Conservation (phyloP, 345 rosid species). For the Erysimum cheiranthoides region DNA sequence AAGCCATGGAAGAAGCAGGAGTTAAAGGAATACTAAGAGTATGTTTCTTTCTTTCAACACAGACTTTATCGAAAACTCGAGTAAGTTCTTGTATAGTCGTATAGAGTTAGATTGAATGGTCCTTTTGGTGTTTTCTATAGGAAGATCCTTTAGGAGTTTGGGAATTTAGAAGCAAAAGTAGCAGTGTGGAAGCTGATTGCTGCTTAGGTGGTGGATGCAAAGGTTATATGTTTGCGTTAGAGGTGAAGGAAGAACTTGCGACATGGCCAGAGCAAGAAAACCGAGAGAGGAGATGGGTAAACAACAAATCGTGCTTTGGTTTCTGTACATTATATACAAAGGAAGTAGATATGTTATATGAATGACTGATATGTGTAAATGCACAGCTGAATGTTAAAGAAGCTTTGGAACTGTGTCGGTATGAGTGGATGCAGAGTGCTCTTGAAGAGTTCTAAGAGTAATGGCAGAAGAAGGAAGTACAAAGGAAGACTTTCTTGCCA, state of each 20-base stretch:
- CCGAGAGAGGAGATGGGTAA: slow-evolving; percentile 73
- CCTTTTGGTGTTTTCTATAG: slow-evolving; percentile 46
- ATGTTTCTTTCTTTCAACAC: slow-evolving; percentile 23
- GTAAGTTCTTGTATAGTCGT: too few species aligned
- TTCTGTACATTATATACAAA: not conserved
- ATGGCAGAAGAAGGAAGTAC: slow-evolving; percentile 29
- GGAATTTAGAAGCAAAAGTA: slow-evolving; percentile 52
- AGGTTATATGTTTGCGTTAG: slow-evolving; percentile 78
- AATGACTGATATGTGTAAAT: slow-evolving; percentile 12
- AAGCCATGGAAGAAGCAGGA: slow-evolving; percentile 96
- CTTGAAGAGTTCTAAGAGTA: slow-evolving; percentile 51
- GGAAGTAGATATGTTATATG: slow-evolving; percentile 4
- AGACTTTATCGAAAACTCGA: not conserved
- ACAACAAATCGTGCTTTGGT: slow-evolving; percentile 9
- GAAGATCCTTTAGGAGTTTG: slow-evolving; percentile 67
- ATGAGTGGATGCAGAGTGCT: slow-evolving; percentile 84
- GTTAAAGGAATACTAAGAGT: slow-evolving; percentile 79
- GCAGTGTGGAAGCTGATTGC: slow-evolving; percentile 39
- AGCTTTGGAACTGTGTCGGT: slow-evolving; percentile 66
- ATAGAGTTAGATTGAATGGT: not conserved
- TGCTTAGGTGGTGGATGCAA: slow-evolving; percentile 65
- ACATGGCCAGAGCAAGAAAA: slow-evolving; percentile 72
- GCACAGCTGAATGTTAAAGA: slow-evolving; percentile 60
- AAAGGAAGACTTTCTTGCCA: slow-evolving; percentile 38
- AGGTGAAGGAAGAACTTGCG: slow-evolving; percentile 75